Percentiles rank a stretch among this genome's conserved stretches.
These are phyloP conservation scores for Vanrija sp. DNA, from an alignment of 1,284 basidiomycete species.

Conservation along the genomic window DNA sequence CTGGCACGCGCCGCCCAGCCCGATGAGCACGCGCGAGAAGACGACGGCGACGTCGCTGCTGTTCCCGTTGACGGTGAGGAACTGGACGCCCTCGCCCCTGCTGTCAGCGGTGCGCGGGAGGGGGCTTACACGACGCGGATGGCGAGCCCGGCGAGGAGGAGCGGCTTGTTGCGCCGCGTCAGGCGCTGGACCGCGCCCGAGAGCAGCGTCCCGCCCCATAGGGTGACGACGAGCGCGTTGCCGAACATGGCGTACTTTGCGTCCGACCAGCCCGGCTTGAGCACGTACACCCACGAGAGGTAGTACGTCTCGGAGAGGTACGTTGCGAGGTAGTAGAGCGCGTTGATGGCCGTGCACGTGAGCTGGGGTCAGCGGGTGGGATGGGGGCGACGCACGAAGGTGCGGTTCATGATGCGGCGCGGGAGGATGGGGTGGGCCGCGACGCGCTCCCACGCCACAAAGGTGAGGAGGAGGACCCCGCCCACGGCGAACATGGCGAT, in stretches of 20 bases:
- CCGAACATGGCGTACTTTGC: constrained; percentile 25
- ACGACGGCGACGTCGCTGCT: constrained; percentile 31
- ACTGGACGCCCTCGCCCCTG: constrained; percentile 29
- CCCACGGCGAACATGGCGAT: constrained; percentile 48
- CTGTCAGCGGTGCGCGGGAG: background rate
- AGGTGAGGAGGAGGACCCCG: constrained; percentile 30
- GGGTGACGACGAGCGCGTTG: constrained; percentile 26
- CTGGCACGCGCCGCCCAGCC: constrained; percentile 21
- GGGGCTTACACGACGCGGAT: constrained; percentile 26
- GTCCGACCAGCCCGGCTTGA: constrained; percentile 25
- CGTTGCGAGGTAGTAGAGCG: constrained; percentile 42
- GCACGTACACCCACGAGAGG: constrained; percentile 44
- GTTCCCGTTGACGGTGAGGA: constrained; percentile 29
- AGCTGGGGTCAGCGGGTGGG: constrained; percentile 6
- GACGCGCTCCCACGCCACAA: constrained; percentile 39
- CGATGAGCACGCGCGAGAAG: constrained; percentile 23
- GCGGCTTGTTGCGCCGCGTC: constrained; percentile 50
- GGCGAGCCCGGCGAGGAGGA: constrained; percentile 28
- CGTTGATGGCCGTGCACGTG: constrained; percentile 37
- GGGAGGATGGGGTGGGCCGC: constrained; percentile 47
- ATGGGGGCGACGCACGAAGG: constrained; percentile 23
- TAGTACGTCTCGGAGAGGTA: constrained; percentile 44
- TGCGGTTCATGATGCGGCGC: constrained; percentile 46
- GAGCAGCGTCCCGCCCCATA: constrained; percentile 40
- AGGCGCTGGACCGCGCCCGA: constrained; percentile 45